Conservation (phyloP, 2,329 filamentous ascomycete species). For the Cladosporium colombiae region DNA sequence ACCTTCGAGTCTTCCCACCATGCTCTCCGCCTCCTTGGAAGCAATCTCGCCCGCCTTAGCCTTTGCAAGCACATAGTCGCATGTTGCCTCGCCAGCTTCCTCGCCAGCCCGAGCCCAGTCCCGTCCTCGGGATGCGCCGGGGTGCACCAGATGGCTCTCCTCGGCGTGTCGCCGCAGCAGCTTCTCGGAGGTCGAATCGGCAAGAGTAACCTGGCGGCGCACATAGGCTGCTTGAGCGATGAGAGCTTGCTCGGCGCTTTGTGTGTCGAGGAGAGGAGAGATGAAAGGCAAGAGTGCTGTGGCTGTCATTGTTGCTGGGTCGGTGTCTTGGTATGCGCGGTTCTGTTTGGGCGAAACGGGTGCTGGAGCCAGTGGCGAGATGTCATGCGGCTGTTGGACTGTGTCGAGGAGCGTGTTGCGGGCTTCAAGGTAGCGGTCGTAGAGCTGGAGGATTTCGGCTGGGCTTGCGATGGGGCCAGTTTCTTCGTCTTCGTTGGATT, state of each 20-base stretch:
- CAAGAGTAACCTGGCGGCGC: constrained; percentile 30
- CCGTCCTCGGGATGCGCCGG: constrained; percentile 28
- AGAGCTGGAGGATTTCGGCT: constrained; percentile 30
- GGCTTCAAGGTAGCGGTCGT: constrained; percentile 33
- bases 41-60: constrained; percentile 25
- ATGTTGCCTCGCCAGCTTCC: constrained; percentile 24
- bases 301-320: constrained; percentile 21
- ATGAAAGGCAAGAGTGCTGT: constrained; percentile 32
- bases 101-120: constrained; percentile 32
- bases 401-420: constrained; percentile 29
- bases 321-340: constrained; percentile 15
- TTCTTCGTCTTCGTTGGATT: constrained; percentile 4
- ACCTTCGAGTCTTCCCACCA: constrained; percentile 24
- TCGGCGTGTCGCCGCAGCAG: constrained; percentile 35
- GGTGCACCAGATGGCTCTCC: constrained; percentile 39
- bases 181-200: constrained; percentile 30
- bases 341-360: background rate
- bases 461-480: background rate
- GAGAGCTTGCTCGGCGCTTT: constrained; percentile 29
- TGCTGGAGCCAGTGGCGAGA: background rate
- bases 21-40: constrained; percentile 23
- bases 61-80: constrained; percentile 23
- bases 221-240: constrained; percentile 32
- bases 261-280: constrained; percentile 24
- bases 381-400: constrained; percentile 22